phyloP scores from a whole-genome alignment of 306 rosid species.

The Comarum palustre region DNA sequence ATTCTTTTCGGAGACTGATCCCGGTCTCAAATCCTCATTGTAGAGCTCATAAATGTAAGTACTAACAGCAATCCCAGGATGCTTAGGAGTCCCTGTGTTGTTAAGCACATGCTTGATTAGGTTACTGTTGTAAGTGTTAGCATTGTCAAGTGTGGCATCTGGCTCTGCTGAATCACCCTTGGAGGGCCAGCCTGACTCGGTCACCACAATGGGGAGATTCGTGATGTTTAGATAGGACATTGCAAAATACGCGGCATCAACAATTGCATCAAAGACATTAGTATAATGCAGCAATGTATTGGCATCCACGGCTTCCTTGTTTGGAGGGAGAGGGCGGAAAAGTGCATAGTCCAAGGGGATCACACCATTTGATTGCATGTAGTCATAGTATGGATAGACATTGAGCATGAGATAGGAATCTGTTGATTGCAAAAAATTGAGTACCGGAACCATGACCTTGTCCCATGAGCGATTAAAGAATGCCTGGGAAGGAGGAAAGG shows the following conservation, averaged over 20 bases:
- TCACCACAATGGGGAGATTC: constrained; percentile 68
- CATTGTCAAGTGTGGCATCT: constrained; percentile 77
- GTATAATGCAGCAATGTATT: constrained; percentile 91
- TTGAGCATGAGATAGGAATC: constrained; percentile 83
- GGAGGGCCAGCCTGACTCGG: constrained; percentile 96
- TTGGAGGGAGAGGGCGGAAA: constrained; percentile 91
- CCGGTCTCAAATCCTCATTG: constrained; percentile 83
- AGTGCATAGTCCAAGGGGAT: constrained; percentile 92
- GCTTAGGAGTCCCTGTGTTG: constrained; percentile 92
- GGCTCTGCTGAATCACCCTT: constrained; percentile 72
- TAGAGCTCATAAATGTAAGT: constrained; percentile 88
- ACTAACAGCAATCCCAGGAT: constrained; percentile 82
- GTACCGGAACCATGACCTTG: constrained; percentile 78
- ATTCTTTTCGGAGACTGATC: constrained; percentile 71
- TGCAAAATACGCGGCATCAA: constrained; percentile 90
- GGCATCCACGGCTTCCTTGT: constrained; percentile 88
- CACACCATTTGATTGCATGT: constrained; percentile 70
- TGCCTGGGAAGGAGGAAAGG: constrained; percentile 98
- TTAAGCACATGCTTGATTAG: constrained; percentile 78
- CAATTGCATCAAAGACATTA: constrained; percentile 87
- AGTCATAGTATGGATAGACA: constrained; percentile 89
- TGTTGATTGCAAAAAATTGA: constrained; percentile 74
- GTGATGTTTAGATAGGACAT: constrained; percentile 82
- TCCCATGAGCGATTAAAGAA: constrained; percentile 90
- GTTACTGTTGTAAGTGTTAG: constrained; percentile 91